These are phyloP conservation scores for Paecilomyces dactylethromorphus DNA, from an alignment of 2,329 filamentous ascomycete genomes.

Conservation along the genomic window DNA sequence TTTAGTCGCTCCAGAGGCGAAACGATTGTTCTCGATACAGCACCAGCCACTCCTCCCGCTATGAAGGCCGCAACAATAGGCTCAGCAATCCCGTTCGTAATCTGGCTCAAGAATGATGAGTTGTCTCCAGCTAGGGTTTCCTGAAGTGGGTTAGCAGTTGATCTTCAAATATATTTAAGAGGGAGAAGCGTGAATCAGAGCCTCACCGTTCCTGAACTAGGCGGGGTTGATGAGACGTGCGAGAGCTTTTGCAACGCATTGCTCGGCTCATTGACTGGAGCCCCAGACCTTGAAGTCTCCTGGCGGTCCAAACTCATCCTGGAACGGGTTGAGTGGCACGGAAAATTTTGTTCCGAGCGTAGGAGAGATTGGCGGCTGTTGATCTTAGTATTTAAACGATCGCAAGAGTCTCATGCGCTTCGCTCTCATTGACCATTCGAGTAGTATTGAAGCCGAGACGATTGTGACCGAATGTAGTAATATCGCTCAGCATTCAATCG, in stretches of 20 bases:
- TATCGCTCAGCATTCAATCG: neutral
- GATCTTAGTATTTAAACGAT: neutral
- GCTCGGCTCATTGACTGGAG: constrained; percentile 14
- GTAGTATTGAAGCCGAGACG: neutral
- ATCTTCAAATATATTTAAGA: neutral
- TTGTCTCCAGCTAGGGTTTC: constrained; percentile 8
- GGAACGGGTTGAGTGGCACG: neutral
- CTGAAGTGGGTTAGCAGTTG: constrained; percentile 9
- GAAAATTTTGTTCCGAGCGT: neutral
- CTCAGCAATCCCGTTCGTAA: constrained; percentile 56
- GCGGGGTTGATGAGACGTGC: constrained; percentile 13
- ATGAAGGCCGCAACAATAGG: constrained; percentile 88
- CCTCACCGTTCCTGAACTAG: constrained; percentile 16
- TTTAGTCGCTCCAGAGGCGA: constrained; percentile 93
- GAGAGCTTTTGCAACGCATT: constrained; percentile 13
- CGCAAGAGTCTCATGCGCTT: neutral
- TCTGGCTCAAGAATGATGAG: constrained; percentile 15
- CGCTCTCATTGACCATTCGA: neutral
- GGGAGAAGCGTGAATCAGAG: neutral
- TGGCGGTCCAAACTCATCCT: constrained; percentile 31
- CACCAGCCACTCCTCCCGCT: constrained; percentile 87
- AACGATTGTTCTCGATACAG: constrained; percentile 95
- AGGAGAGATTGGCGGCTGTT: neutral
- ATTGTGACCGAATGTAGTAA: neutral
- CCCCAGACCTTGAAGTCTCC: constrained; percentile 9